phyloP scores from a whole-genome alignment of 495 filamentous ascomycete genomes.

The Xanthoparmelia taractica region DNA sequence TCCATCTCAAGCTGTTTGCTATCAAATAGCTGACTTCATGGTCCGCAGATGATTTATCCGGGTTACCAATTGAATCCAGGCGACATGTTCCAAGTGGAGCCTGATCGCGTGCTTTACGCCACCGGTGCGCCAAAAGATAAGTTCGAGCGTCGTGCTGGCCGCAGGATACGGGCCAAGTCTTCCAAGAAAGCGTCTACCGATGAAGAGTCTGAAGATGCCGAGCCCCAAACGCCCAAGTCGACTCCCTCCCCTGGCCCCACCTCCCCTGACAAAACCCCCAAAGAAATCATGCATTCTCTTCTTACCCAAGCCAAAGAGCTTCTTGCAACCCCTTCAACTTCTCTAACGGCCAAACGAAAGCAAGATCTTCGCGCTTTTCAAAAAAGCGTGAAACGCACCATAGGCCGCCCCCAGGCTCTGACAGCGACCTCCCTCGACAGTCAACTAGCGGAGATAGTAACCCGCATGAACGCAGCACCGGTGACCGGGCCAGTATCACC shows the following conservation, averaged over 20 bases:
- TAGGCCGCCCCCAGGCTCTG: conserved; percentile 41
- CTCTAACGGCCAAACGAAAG: conserved; percentile 52
- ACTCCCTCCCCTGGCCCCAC: conserved; percentile 15
- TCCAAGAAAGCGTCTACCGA: conserved; percentile 23
- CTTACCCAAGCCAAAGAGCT: conserved; percentile 47
- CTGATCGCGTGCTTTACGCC: conserved; percentile 76
- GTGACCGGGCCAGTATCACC: background rate
- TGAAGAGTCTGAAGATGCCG: conserved; percentile 27
- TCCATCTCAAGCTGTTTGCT: background rate
- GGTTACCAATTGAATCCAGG: conserved; percentile 95
- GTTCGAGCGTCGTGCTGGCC: conserved; percentile 38
- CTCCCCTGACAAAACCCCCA: conserved; percentile 16
- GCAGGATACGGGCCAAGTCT: conserved; percentile 28
- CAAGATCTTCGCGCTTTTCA: conserved; percentile 54
- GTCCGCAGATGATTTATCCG: conserved; percentile 75
- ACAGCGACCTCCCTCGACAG: conserved; percentile 44
- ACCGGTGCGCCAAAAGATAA: conserved; percentile 66
- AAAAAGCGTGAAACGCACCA: conserved; percentile 44
- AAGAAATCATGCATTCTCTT: conserved; percentile 44
- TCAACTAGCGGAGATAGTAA: conserved; percentile 40
- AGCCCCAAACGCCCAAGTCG: conserved; percentile 11
- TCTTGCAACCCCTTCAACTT: conserved; percentile 39
- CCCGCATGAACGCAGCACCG: conserved; percentile 14
- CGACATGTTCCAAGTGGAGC: conserved; percentile 93
- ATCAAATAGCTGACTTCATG: background rate